These are phyloP conservation scores for Zygotorulaspora danielsina DNA, from an alignment of 805 yeast species.

Conservation along the genomic window DNA sequence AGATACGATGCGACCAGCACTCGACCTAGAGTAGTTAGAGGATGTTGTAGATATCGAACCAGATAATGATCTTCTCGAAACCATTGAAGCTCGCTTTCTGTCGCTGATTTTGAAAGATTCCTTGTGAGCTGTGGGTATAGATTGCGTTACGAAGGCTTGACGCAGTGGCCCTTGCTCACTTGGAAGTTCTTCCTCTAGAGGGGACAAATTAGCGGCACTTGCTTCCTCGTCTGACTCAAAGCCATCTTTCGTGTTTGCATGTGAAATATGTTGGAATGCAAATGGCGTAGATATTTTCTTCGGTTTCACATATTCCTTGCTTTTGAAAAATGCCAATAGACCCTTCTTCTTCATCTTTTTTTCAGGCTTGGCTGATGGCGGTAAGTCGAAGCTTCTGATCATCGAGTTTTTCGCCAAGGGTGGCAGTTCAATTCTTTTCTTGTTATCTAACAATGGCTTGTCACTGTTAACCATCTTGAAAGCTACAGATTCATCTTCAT, in stretches of 20 bases:
- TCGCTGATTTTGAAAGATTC: background rate
- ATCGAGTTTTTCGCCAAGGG: constrained; percentile 28
- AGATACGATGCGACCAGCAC: constrained; percentile 26
- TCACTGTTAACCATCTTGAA: constrained; percentile 36
- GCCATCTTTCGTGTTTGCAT: constrained; percentile 32
- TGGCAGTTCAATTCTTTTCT: constrained; percentile 37
- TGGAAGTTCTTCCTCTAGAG: constrained; percentile 1
- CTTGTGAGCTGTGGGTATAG: constrained; percentile 12
- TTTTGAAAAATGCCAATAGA: constrained; percentile 33
- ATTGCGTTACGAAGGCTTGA: constrained; percentile 18
- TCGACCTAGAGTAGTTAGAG: constrained; percentile 13
- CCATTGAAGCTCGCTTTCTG: constrained; percentile 9
- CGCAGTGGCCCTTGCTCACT: constrained; percentile 11
- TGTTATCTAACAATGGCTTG: constrained; percentile 33
- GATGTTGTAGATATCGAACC: constrained; percentile 14
- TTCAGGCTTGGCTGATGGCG: constrained; percentile 9
- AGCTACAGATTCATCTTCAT: constrained; percentile 29
- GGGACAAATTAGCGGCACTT: background rate
- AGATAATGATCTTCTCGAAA: constrained; percentile 11
- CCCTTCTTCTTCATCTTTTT: constrained; percentile 21
- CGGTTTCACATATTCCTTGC: constrained; percentile 13
- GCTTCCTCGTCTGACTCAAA: constrained; percentile 12
- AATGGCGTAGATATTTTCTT: constrained; percentile 38
- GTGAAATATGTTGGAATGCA: constrained; percentile 40
- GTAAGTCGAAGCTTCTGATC: background rate